Evolutionary conservation across 108 stramenopile genomes (phyloP), one percentile per base, ranked within the genome.

Genomic region (Ochromonas danica): DNA sequence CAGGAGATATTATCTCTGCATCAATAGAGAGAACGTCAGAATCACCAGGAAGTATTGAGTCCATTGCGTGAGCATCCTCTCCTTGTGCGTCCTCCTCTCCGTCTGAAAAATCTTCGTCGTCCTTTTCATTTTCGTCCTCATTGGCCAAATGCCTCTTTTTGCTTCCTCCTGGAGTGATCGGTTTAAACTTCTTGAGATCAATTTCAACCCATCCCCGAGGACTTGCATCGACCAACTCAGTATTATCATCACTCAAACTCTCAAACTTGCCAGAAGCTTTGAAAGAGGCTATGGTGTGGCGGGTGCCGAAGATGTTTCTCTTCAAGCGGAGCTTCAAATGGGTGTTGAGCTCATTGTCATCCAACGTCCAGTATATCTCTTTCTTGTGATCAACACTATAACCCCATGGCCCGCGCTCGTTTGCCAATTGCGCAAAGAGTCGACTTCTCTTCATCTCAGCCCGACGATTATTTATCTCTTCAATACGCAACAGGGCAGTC

Each of bases 361-460:
- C 72, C 14, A 75, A 22, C 40, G 51, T 75, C 72, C 72, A 75
- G 51, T 35, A 75, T 6, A 75, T 33, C 28, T 75, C 72, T 6
- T 3, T 3, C 3, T 42, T 27, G 10, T 38, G 39, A 10, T 75
- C 72, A 14, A 14, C 14, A 6, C 14, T 14, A 36, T 27, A 42
- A 10, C 72, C 72, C 72, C 72, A 75, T 6, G 72, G 72, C 6
- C 72, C 72, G 6, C 72, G 72, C 25, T 75, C 72, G 25, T 75
- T 75, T 36, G 36, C 40, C 36, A 75, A 33, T 33, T 75, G 40
- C 14, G 72, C 6, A 31, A 42, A 57, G 31, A 75, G 36, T 28
- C 31, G 36, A 10, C 3, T 42, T 33, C 72, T 35, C 25, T 75
- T 75, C 28, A 6, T 27, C 38, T 57, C 51, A 36, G 10, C 6